A percentile compares a stretch with the other conserved stretches of the same genome.
Evolutionary conservation across 2,329 filamentous ascomycete species (phyloP).

Genomic region (Cryoendolithus antarcticus): DNA sequence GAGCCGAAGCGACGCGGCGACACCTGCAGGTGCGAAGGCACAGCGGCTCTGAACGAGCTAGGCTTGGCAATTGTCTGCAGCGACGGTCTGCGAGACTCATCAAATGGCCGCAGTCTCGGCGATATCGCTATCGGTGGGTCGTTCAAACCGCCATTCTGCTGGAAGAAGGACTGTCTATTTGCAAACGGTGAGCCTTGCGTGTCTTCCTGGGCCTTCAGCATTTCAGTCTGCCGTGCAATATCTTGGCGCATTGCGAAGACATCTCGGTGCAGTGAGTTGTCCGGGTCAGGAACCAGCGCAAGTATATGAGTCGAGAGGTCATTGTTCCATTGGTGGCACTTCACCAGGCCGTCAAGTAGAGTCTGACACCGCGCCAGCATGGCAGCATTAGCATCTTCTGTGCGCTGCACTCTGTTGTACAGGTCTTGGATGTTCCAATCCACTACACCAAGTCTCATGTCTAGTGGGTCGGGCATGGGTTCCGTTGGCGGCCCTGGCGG

Average conservation of each 20-base stretch:
- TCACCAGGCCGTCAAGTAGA: constrained; percentile 66
- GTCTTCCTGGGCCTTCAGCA: constrained; percentile 42
- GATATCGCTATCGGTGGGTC: constrained; percentile 51
- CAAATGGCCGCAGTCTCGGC: constrained; percentile 73
- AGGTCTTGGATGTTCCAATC: constrained; percentile 79
- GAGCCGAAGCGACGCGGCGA: constrained; percentile 81
- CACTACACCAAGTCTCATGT: constrained; percentile 60
- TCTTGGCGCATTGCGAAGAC: constrained; percentile 50
- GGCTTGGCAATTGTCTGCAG: constrained; percentile 49
- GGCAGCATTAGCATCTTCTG: constrained; percentile 70
- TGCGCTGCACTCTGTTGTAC: constrained; percentile 60
- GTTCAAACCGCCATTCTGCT: constrained; percentile 13
- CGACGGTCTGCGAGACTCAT: constrained; percentile 65
- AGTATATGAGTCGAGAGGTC: constrained; percentile 68
- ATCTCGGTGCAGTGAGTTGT: constrained; percentile 69
- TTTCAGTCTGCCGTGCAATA: constrained; percentile 48
- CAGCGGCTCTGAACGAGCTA: constrained; percentile 61
- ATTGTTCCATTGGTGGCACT: constrained; percentile 69
- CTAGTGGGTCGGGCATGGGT: constrained; percentile 64
- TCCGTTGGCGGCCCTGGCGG: constrained; percentile 65
- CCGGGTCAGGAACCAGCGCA: constrained; percentile 59
- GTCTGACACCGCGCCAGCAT: constrained; percentile 72
- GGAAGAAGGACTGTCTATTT: constrained; percentile 30
- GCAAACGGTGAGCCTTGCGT: constrained; percentile 46
- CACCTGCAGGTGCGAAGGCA: constrained; percentile 64